Conservation (phyloP, 805 yeast species). For the Cyberlindnera sargentensis region DNA sequence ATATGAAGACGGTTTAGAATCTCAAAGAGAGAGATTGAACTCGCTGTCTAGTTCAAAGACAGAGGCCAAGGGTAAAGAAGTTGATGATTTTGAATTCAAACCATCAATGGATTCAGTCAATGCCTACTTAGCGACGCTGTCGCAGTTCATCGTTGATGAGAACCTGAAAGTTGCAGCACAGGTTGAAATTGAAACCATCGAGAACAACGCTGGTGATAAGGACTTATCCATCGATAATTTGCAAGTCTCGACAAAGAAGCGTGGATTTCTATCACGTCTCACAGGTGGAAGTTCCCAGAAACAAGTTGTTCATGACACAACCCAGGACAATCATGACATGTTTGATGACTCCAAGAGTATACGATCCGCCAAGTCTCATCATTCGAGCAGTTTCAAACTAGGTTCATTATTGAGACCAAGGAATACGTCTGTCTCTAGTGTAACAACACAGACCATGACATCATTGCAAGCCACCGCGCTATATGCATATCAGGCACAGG, state of each 20-base stretch:
- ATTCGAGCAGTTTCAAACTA: slow-evolving; percentile 12
- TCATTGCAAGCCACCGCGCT: slow-evolving; percentile 41
- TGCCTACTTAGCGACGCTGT: slow-evolving; percentile 44
- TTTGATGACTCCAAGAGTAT: slow-evolving; percentile 19
- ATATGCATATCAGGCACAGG: slow-evolving; percentile 39
- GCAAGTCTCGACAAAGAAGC: slow-evolving; percentile 45
- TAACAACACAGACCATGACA: slow-evolving; percentile 8
- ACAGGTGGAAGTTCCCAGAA: slow-evolving; percentile 15
- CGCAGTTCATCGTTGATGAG: slow-evolving; percentile 66
- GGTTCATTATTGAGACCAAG: slow-evolving; percentile 17
- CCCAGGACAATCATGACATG: not conserved
- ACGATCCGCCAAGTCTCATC: slow-evolving; percentile 12
- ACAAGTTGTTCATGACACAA: slow-evolving; percentile 9
- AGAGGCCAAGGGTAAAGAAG: slow-evolving; percentile 33
- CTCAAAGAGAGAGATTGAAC: slow-evolving; percentile 26
- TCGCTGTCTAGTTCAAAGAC: slow-evolving; percentile 24
- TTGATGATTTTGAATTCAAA: slow-evolving; percentile 39
- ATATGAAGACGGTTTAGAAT: slow-evolving; percentile 24
- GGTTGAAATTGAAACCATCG: slow-evolving; percentile 87
- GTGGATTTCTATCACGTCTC: slow-evolving; percentile 44
- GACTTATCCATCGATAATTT: slow-evolving; percentile 56
- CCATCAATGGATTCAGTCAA: slow-evolving; percentile 36
- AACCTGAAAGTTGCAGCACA: slow-evolving; percentile 66
- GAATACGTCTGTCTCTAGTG: slow-evolving; percentile 7
- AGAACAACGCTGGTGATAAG: slow-evolving; percentile 70